Percentiles rank a stretch among this genome's conserved stretches.
Evolutionary conservation across 257 asterid species (phyloP).

Genomic region (Galeopsis tetrahit): DNA sequence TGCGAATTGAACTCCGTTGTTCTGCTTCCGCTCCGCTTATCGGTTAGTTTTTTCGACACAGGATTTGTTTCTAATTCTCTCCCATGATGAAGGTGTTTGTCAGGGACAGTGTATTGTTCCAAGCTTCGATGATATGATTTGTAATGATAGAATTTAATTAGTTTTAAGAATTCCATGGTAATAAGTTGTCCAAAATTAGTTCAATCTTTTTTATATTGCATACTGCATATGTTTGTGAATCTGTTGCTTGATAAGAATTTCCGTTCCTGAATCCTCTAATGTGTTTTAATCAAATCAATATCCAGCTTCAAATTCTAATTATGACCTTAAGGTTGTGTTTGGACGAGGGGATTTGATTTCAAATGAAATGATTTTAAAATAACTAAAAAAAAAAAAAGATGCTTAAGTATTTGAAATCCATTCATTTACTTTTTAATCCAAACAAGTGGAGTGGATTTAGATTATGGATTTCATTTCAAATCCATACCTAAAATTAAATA

Average conservation of each 20-base stretch:
- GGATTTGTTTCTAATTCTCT: not conserved
- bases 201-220: not conserved
- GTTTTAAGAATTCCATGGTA: slow-evolving; percentile 6
- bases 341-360: too few species aligned
- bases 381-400: too few species aligned
- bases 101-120: not conserved
- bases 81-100: not conserved
- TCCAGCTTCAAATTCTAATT: not conserved
- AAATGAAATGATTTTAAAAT: too few species aligned
- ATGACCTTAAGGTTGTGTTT: too few species aligned
- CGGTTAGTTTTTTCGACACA: not conserved
- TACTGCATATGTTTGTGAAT: slow-evolving; percentile 6
- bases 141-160: not conserved
- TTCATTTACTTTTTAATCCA: too few species aligned
- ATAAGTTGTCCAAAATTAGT: not conserved
- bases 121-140: not conserved
- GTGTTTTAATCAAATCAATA: not conserved
- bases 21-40: not conserved
- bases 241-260: slow-evolving; percentile 14
- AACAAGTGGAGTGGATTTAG: too few species aligned
- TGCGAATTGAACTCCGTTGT: too few species aligned
- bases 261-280: not conserved
- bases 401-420: too few species aligned
- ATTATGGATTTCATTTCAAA: too few species aligned
- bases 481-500: not conserved